These are phyloP conservation scores for Cercospora sesami DNA, from an alignment of 2,329 filamentous ascomycete genomes.

Conservation along the genomic window DNA sequence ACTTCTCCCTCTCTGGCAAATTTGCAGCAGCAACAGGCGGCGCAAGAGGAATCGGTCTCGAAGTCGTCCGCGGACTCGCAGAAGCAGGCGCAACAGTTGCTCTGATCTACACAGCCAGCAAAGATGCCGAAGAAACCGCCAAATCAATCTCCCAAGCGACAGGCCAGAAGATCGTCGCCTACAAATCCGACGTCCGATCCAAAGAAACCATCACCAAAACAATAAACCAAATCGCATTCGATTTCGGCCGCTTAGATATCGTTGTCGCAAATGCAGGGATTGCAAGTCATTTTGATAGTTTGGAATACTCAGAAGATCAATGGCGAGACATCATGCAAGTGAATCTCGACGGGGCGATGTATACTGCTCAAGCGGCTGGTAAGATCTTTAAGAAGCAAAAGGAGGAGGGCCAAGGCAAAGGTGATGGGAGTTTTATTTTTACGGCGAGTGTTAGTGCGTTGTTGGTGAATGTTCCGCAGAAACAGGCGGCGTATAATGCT, in stretches of 20 bases:
- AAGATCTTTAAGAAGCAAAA: conserved; percentile 72
- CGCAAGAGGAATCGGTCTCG: conserved; percentile 79
- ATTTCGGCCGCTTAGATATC: conserved; percentile 79
- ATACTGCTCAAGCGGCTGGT: conserved; percentile 78
- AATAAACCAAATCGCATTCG: conserved; percentile 65
- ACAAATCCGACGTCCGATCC: conserved; percentile 76
- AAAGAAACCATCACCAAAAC: conserved; percentile 66
- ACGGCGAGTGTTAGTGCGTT: conserved; percentile 69
- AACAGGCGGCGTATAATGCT: conserved; percentile 71
- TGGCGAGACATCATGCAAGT: conserved; percentile 55
- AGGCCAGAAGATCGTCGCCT: conserved; percentile 32
- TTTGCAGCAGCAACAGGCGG: conserved; percentile 84
- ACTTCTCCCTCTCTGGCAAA: conserved; percentile 77
- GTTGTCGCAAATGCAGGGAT: conserved; percentile 91
- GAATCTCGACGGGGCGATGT: conserved; percentile 78
- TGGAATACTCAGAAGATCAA: conserved; percentile 26
- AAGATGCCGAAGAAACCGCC: conserved; percentile 38
- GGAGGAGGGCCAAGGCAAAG: conserved; percentile 58
- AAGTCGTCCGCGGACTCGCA: conserved; percentile 86
- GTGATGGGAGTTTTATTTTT: conserved; percentile 66
- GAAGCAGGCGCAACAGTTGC: conserved; percentile 83
- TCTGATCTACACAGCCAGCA: conserved; percentile 86
- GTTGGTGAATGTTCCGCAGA: conserved; percentile 69
- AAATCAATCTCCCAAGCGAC: conserved; percentile 23
- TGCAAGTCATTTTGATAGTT: conserved; percentile 57